phyloP scores from a whole-genome alignment of 1,139 yeast genomes.

The Sporopachydermia cereana region DNA sequence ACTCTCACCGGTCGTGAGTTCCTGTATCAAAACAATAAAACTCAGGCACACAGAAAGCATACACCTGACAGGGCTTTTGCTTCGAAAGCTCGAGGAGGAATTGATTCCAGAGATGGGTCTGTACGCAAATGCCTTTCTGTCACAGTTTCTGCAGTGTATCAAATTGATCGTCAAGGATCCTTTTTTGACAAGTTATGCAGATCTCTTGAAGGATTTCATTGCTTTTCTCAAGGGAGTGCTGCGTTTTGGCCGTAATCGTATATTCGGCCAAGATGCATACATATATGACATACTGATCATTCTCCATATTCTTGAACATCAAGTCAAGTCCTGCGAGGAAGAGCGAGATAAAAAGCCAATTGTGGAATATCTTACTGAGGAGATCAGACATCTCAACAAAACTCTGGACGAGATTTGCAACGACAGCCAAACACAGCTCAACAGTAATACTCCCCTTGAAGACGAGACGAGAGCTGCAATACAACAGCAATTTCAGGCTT shows the following conservation, averaged over 20 bases:
- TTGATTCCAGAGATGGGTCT: background rate
- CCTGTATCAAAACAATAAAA: constrained; percentile 1
- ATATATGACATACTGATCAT: background rate
- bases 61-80: background rate
- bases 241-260: background rate
- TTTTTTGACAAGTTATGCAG: background rate
- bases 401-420: no score
- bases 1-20: background rate
- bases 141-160: background rate
- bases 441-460: no score
- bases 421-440: no score
- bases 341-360: no score
- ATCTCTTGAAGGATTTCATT: background rate
- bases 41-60: background rate
- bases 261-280: background rate
- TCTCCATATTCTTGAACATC: background rate
- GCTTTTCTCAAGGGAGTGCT: background rate
- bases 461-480: no score
- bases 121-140: background rate
- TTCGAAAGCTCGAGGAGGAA: background rate
- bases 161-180: background rate
- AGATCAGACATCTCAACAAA: no score
- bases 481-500: no score
- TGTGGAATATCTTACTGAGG: no score
- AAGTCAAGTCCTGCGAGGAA: background rate